Evolutionary conservation across 768 basidiomycete genomes (phyloP).

Genomic region (Phlegmacium glaucopus): DNA sequence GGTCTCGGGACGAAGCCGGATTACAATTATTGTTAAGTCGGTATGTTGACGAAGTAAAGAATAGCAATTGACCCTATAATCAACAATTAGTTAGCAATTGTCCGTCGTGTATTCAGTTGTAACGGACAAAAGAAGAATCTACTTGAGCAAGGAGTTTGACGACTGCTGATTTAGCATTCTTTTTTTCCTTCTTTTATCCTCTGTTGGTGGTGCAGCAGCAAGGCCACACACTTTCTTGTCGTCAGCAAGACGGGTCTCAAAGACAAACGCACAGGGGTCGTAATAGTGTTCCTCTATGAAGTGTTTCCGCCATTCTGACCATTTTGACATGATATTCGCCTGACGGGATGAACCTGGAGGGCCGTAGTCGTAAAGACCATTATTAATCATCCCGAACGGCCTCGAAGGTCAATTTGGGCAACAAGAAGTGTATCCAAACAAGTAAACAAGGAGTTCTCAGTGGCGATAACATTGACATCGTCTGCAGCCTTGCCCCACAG

Average conservation of each 20-base stretch:
- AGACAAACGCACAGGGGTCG: conserved; percentile 93
- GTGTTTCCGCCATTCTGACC: conserved; percentile 98
- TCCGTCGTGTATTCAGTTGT: not conserved
- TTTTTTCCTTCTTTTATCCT: conserved; percentile 82
- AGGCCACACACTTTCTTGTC: conserved; percentile 86
- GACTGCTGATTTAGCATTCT: conserved; percentile 61
- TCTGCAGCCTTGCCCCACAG: conserved; percentile 90
- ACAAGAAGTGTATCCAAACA: conserved; percentile 88
- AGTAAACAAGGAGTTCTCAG: conserved; percentile 98
- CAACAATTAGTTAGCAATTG: conserved; percentile 7
- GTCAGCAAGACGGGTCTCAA: conserved; percentile 87
- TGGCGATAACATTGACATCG: conserved; percentile 85
- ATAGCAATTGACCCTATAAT: conserved; percentile 56
- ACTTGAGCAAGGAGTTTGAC: conserved; percentile 71
- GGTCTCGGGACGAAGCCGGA: conserved; percentile 85
- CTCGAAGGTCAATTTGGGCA: conserved; percentile 75
- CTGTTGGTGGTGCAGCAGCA: conserved; percentile 52
- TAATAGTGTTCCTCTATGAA: conserved; percentile 96
- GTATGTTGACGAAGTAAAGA: conserved; percentile 1
- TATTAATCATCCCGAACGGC: conserved; percentile 74
- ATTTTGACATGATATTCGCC: conserved; percentile 94
- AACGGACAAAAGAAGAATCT: conserved; percentile 28
- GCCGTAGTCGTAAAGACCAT: conserved; percentile 97
- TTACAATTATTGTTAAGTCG: conserved; percentile 7
- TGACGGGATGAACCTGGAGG: conserved; percentile 95